Evolutionary conservation across 768 basidiomycete genomes (phyloP).

Genomic region (Strobilomyces echinocephalus): DNA sequence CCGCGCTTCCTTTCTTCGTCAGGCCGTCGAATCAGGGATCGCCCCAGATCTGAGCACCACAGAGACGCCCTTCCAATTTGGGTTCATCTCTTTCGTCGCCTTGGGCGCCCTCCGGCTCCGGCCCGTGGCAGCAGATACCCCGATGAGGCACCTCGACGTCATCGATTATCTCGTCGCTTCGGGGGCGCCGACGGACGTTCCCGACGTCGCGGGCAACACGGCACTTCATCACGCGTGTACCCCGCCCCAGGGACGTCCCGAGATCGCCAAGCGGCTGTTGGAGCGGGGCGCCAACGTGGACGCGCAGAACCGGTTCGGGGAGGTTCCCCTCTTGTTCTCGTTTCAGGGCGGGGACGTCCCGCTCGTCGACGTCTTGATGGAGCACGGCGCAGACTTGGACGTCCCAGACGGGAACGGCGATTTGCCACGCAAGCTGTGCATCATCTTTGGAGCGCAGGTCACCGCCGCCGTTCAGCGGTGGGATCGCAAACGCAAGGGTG

Average conservation of each 20-base stretch:
- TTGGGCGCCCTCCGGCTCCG: constrained; percentile 38
- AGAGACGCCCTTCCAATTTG: constrained; percentile 41
- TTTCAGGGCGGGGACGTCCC: constrained; percentile 31
- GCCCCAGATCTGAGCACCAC: constrained; percentile 37
- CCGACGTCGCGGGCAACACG: constrained; percentile 46
- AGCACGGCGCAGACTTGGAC: constrained; percentile 44
- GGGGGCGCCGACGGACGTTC: constrained; percentile 37
- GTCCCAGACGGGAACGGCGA: constrained; percentile 37
- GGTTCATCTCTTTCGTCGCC: constrained; percentile 39
- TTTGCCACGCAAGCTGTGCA: constrained; percentile 29
- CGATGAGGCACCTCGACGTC: constrained; percentile 30
- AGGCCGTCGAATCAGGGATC: constrained; percentile 24
- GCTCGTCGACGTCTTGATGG: constrained; percentile 44
- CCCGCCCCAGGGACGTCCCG: constrained; percentile 19
- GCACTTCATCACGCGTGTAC: constrained; percentile 46
- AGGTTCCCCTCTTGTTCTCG: constrained; percentile 36
- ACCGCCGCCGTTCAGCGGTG: constrained; percentile 43
- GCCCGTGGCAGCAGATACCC: constrained; percentile 5
- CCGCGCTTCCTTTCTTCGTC: background rate
- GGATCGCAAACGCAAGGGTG: constrained; percentile 44
- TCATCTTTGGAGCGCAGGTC: constrained; percentile 39
- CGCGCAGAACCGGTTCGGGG: constrained; percentile 45
- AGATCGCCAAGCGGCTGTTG: constrained; percentile 38
- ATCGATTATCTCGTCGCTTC: constrained; percentile 39
- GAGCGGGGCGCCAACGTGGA: constrained; percentile 46